These are phyloP conservation scores for Dactylellina leptospora DNA, from an alignment of 2,329 filamentous ascomycete genomes.

Conservation along the genomic window DNA sequence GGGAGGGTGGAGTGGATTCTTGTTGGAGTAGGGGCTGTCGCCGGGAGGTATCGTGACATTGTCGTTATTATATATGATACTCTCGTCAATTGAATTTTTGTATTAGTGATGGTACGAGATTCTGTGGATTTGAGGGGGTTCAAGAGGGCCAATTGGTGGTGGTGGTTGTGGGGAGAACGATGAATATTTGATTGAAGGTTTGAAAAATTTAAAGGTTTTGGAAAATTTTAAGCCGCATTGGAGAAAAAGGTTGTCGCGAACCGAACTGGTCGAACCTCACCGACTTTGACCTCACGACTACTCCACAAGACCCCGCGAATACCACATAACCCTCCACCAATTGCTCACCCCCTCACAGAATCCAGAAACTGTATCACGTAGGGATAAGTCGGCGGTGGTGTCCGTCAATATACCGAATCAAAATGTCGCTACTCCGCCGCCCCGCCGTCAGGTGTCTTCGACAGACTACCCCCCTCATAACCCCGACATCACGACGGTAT, in stretches of 20 bases:
- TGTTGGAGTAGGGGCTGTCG: slow-evolving; percentile 9
- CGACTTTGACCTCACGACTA: neutral
- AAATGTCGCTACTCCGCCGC: slow-evolving; percentile 23
- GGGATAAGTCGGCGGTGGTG: no score
- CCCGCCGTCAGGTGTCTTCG: slow-evolving; percentile 35
- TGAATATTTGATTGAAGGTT: no score
- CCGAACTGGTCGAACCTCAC: neutral
- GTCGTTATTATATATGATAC: neutral
- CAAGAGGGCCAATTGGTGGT: neutral
- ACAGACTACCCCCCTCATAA: neutral
- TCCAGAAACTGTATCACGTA: no score
- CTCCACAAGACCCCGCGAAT: neutral
- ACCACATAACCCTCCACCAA: neutral
- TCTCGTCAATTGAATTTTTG: neutral
- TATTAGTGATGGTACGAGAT: neutral
- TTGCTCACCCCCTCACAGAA: no score
- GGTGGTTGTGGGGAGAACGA: neutral
- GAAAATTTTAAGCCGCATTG: slow-evolving; percentile 42
- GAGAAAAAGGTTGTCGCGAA: slow-evolving; percentile 2
- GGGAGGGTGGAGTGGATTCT: slow-evolving; percentile 26
- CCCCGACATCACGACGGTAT: slow-evolving; percentile 28
- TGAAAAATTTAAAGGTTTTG: neutral
- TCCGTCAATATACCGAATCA: no score
- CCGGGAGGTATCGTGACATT: slow-evolving; percentile 44
- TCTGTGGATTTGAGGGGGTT: neutral